Conservation (phyloP, 208 protist species). For the Porcisia deanei region DNA sequence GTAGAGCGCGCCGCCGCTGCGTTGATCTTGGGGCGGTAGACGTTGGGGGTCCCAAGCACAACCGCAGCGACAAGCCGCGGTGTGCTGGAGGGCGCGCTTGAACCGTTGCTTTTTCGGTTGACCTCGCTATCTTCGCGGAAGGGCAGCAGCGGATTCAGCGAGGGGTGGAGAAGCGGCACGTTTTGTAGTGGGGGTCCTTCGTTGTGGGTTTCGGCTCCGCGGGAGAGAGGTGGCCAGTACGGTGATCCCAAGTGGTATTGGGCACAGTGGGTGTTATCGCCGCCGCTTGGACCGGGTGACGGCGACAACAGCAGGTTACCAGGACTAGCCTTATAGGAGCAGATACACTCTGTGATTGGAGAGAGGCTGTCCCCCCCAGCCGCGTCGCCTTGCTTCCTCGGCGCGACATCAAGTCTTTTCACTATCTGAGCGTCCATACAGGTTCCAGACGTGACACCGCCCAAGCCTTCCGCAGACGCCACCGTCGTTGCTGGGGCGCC, state of each 20-base stretch:
- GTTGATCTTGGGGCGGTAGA: slow-evolving; percentile 15
- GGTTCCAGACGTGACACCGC: not conserved
- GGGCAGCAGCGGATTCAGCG: not conserved
- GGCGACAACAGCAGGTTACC: slow-evolving; percentile 15
- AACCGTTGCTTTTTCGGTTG: not conserved
- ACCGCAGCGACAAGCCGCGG: slow-evolving; percentile 17
- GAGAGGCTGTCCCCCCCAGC: not conserved
- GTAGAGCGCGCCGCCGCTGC: not conserved
- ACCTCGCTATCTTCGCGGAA: not conserved
- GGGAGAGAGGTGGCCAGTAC: not conserved
- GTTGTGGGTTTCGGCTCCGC: not conserved
- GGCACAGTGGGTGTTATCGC: not conserved
- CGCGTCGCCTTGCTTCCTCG: not conserved
- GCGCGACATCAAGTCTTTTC: not conserved
- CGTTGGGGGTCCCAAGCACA: slow-evolving; percentile 24
- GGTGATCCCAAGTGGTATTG: not conserved
- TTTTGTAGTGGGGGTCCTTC: not conserved
- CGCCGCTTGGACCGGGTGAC: not conserved
- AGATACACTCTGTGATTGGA: slow-evolving; percentile 6
- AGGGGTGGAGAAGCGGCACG: not conserved
- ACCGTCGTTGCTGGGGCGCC: not conserved
- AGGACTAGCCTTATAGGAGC: slow-evolving; percentile 16
- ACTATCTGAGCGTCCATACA: not conserved
- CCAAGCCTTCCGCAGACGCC: not conserved
- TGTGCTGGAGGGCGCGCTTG: not conserved